Evolutionary conservation across 306 rosid genomes (phyloP).

Genomic region (Malus asiatica): DNA sequence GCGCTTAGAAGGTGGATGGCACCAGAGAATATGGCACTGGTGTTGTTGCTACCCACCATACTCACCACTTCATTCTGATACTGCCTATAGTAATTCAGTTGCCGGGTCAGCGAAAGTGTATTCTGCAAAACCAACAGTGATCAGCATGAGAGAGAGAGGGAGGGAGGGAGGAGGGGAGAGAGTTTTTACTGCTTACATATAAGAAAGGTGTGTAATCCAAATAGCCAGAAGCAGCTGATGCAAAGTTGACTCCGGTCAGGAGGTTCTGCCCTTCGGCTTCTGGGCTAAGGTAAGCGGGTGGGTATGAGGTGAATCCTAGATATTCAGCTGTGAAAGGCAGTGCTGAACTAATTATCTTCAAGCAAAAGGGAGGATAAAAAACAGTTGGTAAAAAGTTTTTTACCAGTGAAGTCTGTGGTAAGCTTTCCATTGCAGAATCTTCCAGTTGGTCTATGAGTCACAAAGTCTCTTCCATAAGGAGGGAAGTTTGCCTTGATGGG

Average conservation of each 20-base stretch:
- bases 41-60: slow-evolving; percentile 40
- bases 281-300: slow-evolving; percentile 53
- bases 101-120: slow-evolving; percentile 38
- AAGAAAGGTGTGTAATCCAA: slow-evolving; percentile 30
- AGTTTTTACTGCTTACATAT: slow-evolving; percentile 29
- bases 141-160: neutral
- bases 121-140: slow-evolving; percentile 26
- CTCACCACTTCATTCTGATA: slow-evolving; percentile 39
- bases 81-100: slow-evolving; percentile 45
- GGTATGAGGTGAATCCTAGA: slow-evolving; percentile 56
- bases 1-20: slow-evolving; percentile 48
- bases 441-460: slow-evolving; percentile 48
- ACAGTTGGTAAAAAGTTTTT: neutral
- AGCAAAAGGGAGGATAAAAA: neutral
- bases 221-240: slow-evolving; percentile 60
- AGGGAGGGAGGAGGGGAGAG: neutral
- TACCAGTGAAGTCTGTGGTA: slow-evolving; percentile 55
- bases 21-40: slow-evolving; percentile 39
- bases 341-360: neutral
- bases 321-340: slow-evolving; percentile 33
- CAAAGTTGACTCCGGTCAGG: slow-evolving; percentile 57
- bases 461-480: slow-evolving; percentile 70
- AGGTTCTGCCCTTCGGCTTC: slow-evolving; percentile 46
- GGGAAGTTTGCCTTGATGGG: slow-evolving; percentile 49
- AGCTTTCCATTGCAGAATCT: slow-evolving; percentile 69